Base-by-base conservation (phyloP, 176 grass and related monocot species). In the Bromus sterilis region DNA sequence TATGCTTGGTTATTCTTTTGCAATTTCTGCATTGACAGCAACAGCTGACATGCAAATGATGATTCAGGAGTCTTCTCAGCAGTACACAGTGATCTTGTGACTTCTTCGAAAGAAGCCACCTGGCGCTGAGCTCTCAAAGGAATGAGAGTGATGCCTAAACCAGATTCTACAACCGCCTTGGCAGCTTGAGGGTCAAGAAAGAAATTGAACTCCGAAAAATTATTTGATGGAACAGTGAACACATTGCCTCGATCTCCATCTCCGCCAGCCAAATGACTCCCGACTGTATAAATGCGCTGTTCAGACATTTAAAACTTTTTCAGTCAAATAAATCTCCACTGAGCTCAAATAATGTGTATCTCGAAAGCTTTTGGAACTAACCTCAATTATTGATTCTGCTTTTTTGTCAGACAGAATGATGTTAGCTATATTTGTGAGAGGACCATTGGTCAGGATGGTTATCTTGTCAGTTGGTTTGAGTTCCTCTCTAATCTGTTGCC, bases 171-270 rank as follows among this genome's bases (percentile, higher is more conserved):
- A 31, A 95, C 82, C 25, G 40, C 63, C 80, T 90, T 95, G 11
- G 87, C 81, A 65, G 93, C 82, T 83, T 48, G 59, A 68, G 93
- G 93, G 77, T 95, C 93, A 29, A 95, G 93, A 83, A 86, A 95
- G 85, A 92, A 82, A 74, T 95, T 95, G 53, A 92, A 92, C 56
- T 95, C 93, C 9, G 93, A 69, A 32, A 81, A 90, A 16, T 88
- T 88, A 55, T 95, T 95, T 66, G 82, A 61, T 28, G 70, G 78
- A 56, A 90, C 85, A 5, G 87, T 88, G 68, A 92, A 90, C 61
- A 95, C 57, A 51, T 95, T 95, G 76, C 93, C 93, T 39, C 49
- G 68, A 23, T 86, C 83, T 53, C 33, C 87, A 32, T 79, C 24
- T 43, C 32, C 70, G 33, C 78, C 81, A 55, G 55, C 20, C 53